These are phyloP conservation scores for Zasmidium angulare DNA, from an alignment of 2,329 filamentous ascomycete genomes.

Conservation along the genomic window DNA sequence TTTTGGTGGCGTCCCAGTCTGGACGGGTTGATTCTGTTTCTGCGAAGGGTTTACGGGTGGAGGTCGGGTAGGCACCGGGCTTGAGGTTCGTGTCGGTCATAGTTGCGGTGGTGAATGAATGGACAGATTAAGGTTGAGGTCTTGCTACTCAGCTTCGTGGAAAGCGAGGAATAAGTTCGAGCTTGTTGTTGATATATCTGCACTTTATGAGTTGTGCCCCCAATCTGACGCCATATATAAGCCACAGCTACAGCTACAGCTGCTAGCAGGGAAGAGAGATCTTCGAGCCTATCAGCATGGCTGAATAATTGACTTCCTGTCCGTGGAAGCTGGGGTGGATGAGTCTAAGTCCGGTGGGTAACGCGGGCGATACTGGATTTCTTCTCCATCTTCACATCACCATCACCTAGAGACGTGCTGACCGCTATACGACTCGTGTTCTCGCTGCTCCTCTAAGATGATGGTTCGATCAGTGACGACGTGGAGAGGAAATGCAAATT, in stretches of 20 bases:
- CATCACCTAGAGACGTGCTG: too few relatives aligned
- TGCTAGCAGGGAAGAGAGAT: too few relatives aligned
- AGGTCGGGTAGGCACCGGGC: neutral
- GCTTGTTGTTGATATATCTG: neutral
- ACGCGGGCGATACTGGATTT: neutral
- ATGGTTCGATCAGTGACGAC: too few relatives aligned
- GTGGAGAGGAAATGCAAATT: too few relatives aligned
- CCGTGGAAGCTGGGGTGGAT: neutral
- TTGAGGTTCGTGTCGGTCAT: neutral
- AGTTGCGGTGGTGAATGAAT: too few relatives aligned
- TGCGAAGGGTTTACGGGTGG: conserved; percentile 70
- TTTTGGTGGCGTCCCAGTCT: conserved; percentile 52
- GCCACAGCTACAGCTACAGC: too few relatives aligned
- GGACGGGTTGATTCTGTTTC: conserved; percentile 63
- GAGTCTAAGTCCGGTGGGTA: neutral
- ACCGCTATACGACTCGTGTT: too few relatives aligned
- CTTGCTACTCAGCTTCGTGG: neutral
- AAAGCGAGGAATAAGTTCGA: neutral
- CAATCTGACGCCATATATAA: neutral
- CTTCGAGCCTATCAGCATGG: neutral
- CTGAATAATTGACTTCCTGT: neutral
- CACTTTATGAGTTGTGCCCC: too few relatives aligned
- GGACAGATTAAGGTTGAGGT: too few relatives aligned
- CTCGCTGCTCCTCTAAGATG: too few relatives aligned
- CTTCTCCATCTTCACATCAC: too few relatives aligned